Percentiles rank a stretch among this genome's conserved stretches.
Conservation (phyloP, 495 filamentous ascomycete species). For the Penicillium pancosmium region DNA sequence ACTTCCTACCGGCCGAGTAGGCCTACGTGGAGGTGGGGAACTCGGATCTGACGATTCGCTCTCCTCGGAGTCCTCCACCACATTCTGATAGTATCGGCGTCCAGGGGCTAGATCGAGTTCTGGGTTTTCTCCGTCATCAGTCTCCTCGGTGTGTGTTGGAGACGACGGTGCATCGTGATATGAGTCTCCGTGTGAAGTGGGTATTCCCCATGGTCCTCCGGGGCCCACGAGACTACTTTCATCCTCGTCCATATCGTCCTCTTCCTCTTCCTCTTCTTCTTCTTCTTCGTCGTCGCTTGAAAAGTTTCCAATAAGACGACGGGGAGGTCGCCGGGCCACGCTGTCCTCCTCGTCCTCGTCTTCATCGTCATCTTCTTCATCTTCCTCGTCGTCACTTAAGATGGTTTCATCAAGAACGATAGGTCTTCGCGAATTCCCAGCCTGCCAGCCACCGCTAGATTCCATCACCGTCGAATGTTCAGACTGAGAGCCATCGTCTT, state of each 20-base stretch:
- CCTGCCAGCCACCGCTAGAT: neutral
- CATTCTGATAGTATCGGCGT: neutral
- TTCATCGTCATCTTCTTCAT: conserved; percentile 18
- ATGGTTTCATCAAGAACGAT: conserved; percentile 3
- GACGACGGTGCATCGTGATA: neutral
- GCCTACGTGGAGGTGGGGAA: conserved; percentile 18
- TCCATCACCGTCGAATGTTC: conserved; percentile 2
- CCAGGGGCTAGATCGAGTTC: neutral
- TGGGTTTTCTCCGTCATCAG: neutral
- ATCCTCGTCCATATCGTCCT: neutral
- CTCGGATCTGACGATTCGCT: conserved; percentile 11
- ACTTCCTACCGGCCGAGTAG: neutral
- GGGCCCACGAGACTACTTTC: neutral
- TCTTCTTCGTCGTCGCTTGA: neutral
- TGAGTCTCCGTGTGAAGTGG: neutral
- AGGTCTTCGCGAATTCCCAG: neutral
- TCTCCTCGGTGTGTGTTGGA: neutral
- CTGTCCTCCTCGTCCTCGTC: conserved; percentile 17
- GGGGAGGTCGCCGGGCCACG: neutral
- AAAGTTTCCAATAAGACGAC: neutral
- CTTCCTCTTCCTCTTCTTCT: conserved; percentile 2
- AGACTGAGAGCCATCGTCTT: conserved; percentile 10
- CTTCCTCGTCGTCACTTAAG: conserved; percentile 11
- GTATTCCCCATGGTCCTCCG: neutral
- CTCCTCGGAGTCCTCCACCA: conserved; percentile 9